Percentiles rank a stretch among this genome's conserved stretches.
Conservation (phyloP, 768 basidiomycete genomes). For the Lactarius deliciosus region DNA sequence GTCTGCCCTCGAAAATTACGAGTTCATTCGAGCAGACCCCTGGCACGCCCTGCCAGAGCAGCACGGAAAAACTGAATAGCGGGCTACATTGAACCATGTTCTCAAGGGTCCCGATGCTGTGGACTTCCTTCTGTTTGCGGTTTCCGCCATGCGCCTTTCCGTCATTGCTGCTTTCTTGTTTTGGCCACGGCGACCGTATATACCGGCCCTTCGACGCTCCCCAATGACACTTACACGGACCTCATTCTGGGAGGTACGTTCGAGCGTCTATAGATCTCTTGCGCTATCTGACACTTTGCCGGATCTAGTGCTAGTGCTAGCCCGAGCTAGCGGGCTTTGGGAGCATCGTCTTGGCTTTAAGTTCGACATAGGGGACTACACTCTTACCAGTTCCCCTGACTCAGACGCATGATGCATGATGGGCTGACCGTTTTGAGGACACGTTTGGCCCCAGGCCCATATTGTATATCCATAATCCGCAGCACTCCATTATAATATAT, state of each 20-base stretch:
- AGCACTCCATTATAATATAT: too few relatives aligned
- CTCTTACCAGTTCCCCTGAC: too few relatives aligned
- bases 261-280: not conserved
- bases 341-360: conserved; percentile 25
- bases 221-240: not conserved
- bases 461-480: too few relatives aligned
- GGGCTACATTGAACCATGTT: not conserved
- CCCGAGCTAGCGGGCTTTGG: conserved; percentile 19
- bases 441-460: too few relatives aligned
- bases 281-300: not conserved
- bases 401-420: too few relatives aligned
- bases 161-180: not conserved
- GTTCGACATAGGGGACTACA: too few relatives aligned
- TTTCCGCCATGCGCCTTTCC: not conserved
- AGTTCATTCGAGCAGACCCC: not conserved
- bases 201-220: not conserved
- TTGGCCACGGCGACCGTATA: not conserved
- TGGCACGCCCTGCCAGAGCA: not conserved
- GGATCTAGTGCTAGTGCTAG: too few relatives aligned
- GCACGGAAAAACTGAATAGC: not conserved
- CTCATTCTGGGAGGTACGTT: conserved; percentile 17
- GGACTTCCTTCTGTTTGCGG: not conserved
- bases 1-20: not conserved
- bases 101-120: not conserved
- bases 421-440: too few relatives aligned